Base-by-base conservation (phyloP, 768 basidiomycete species). In the Chlorophyllum brunneum region DNA sequence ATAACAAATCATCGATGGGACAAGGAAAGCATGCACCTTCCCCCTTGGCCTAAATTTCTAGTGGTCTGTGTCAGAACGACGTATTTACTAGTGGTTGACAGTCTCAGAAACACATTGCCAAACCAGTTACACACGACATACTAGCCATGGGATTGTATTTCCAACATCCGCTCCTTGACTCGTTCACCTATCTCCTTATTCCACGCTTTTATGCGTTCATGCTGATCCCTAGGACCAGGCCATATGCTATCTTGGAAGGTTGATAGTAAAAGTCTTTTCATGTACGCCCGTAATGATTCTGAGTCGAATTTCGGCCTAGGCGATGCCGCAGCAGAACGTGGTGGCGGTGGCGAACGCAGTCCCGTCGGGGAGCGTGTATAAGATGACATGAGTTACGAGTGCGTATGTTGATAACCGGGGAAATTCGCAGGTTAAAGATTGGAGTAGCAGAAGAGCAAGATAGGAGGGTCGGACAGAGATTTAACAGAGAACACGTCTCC, bases 141-240 rank as follows among this genome's bases (percentile, higher is more conserved):
- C 90, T 88, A 92, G 52, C 88, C 87, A 58, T 76, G 75, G 26
- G 88, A 85, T 61, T 88, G 84, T 48, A 92, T 89, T 63, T 87
- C 86, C 48, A 89, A 59, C 88, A 92, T 92, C 60, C 91, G 74
- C 65, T 90, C 86, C 68, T 91, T 93, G 38, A 93, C 81, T 41
- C 91, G 78, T 61, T 88, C 87, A 16, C 87, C 82, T 53, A 93
- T 85, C 61, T 93, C 88, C 67, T 85, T 88, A 65, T 88, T 90
- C 85, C 86, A 88, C 4, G 67, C 74, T 65, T 81, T 86, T 15
- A 85, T 78, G 53, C 77, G 79, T 29, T 91, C 87, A 22, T 46
- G 45, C 22, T 79, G 76, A 48, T 92, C 88, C 58, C 80, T 81
- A 42, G 75, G 63, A 38, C 83, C 80, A 27, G 83, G 78, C 90